phyloP scores from a whole-genome alignment of 345 rosid genomes.

The Euclidium syriacum region DNA sequence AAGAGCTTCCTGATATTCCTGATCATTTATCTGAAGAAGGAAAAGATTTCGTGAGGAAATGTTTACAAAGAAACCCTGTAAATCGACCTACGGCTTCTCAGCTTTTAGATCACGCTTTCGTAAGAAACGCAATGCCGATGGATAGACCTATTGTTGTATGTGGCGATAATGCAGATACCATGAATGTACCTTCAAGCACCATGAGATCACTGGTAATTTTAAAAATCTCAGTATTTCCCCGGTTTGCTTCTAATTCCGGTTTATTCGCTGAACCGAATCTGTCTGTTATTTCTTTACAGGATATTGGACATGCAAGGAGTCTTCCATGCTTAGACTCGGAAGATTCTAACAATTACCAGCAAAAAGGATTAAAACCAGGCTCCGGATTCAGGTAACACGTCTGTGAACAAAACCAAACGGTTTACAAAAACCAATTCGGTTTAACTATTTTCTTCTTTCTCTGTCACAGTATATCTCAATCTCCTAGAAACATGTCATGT shows the following conservation, averaged over 20 bases:
- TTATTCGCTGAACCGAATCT: constrained; percentile 33
- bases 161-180: constrained; percentile 38
- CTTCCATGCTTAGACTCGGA: constrained; percentile 43
- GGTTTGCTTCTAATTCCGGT: background rate
- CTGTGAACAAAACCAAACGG: too few relatives aligned
- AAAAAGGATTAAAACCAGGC: constrained; percentile 39
- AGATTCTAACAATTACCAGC: constrained; percentile 37
- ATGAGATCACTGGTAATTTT: constrained; percentile 59
- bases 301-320: constrained; percentile 42
- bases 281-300: constrained; percentile 41
- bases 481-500: constrained; percentile 49
- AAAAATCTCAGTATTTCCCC: background rate
- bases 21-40: constrained; percentile 71
- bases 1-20: constrained; percentile 80
- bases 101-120: constrained; percentile 66
- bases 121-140: constrained; percentile 49
- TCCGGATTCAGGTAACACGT: constrained; percentile 52
- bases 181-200: constrained; percentile 38
- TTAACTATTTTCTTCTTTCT: background rate
- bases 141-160: constrained; percentile 45
- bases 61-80: constrained; percentile 61
- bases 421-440: too few relatives aligned
- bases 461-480: constrained; percentile 40
- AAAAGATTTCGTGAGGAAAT: constrained; percentile 65
- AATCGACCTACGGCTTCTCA: constrained; percentile 59